A percentile compares a stretch with the other conserved stretches of the same genome.
Evolutionary conservation across 768 basidiomycete species (phyloP).

Genomic region (Macrolepiota dolichaula): DNA sequence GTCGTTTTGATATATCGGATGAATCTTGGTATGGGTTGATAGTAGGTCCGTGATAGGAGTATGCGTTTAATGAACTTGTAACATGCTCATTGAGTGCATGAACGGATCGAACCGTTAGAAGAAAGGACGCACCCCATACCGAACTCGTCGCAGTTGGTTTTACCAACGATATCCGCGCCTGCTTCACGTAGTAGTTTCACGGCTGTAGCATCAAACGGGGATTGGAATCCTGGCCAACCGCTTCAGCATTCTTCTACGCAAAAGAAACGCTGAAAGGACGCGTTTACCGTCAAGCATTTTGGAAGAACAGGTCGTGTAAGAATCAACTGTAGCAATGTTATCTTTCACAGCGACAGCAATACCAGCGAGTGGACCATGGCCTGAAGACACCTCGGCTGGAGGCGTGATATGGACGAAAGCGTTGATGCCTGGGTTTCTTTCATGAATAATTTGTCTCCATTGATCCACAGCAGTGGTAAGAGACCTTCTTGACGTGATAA

Average conservation of each 20-base stretch:
- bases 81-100: conserved; percentile 4
- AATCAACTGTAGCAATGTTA: conserved; percentile 68
- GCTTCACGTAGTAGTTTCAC: conserved; percentile 55
- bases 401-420: conserved; percentile 45
- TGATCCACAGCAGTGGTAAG: conserved; percentile 13
- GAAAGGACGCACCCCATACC: conserved; percentile 82
- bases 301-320: conserved; percentile 77
- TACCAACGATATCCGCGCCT: conserved; percentile 78
- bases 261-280: background rate
- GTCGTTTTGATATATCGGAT: conserved; percentile 15
- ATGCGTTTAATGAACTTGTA: conserved; percentile 71
- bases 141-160: conserved; percentile 96
- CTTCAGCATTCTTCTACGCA: background rate
- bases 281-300: conserved; percentile 59
- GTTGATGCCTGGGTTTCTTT: conserved; percentile 44
- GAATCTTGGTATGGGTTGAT: conserved; percentile 61
- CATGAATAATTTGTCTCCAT: conserved; percentile 28
- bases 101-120: background rate
- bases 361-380: conserved; percentile 30
- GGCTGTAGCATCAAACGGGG: conserved; percentile 88
- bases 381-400: background rate
- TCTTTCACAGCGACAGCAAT: conserved; percentile 77
- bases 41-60: conserved; percentile 74
- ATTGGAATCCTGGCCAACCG: conserved; percentile 51
- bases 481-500: background rate